phyloP scores from a whole-genome alignment of 768 basidiomycete species.

The Pluteus cervinus region DNA sequence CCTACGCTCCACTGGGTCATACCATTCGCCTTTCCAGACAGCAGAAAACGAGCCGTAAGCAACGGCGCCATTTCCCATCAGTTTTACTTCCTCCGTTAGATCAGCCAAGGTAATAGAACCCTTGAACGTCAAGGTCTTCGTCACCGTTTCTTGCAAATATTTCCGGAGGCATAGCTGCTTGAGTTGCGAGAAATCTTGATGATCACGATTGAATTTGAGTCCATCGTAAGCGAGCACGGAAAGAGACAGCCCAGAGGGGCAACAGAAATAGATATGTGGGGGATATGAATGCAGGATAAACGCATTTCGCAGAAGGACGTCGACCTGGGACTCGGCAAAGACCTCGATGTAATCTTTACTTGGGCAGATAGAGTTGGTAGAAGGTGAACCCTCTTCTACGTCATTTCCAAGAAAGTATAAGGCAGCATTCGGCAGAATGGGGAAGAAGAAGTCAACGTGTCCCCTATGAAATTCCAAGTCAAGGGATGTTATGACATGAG shows the following conservation, averaged over 20 bases:
- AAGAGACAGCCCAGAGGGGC: not conserved
- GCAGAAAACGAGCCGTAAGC: conserved; percentile 54
- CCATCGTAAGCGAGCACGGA: conserved; percentile 22
- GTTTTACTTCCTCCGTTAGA: conserved; percentile 48
- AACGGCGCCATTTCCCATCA: conserved; percentile 39
- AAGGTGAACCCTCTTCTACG: conserved; percentile 11
- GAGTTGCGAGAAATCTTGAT: conserved; percentile 47
- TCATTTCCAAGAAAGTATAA: conserved; percentile 43
- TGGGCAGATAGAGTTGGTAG: conserved; percentile 9
- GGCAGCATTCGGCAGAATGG: conserved; percentile 46
- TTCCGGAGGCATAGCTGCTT: conserved; percentile 54
- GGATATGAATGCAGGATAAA: conserved; percentile 53
- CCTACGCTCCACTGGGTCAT: conserved; percentile 35
- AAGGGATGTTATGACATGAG: not conserved
- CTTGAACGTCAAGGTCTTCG: conserved; percentile 48
- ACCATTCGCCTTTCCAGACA: conserved; percentile 56
- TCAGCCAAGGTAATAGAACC: conserved; percentile 44
- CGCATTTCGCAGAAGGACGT: conserved; percentile 57
- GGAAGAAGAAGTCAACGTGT: conserved; percentile 48
- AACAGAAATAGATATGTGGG: conserved; percentile 39
- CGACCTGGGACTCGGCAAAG: conserved; percentile 41
- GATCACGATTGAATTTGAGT: conserved; percentile 30
- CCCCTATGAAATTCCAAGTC: conserved; percentile 21
- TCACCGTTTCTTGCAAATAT: conserved; percentile 46
- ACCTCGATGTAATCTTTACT: conserved; percentile 25